Evolutionary conservation across 805 yeast species (phyloP).

Genomic region (Metschnikowia drakensbergensis): DNA sequence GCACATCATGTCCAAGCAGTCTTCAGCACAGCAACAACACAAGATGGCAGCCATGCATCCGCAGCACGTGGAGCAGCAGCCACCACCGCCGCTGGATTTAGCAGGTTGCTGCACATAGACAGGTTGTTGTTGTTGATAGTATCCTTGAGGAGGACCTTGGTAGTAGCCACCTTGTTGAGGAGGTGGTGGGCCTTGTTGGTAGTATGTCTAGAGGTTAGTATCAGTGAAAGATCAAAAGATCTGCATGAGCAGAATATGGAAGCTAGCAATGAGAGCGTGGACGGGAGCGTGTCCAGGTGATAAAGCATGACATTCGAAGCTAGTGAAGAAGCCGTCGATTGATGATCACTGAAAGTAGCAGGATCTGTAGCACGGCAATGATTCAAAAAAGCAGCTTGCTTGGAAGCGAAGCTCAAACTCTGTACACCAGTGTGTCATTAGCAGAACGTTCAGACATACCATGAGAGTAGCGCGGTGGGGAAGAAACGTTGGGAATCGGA

Average conservation of each 20-base stretch:
- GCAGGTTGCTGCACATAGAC: conserved; percentile 30
- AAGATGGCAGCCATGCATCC: conserved; percentile 21
- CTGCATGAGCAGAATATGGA: background rate
- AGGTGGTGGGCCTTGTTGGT: conserved; percentile 14
- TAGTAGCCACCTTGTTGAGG: conserved; percentile 13
- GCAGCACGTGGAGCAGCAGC: conserved; percentile 23
- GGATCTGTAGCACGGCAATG: no score
- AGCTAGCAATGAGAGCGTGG: background rate
- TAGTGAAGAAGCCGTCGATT: no score
- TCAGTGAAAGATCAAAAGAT: no score
- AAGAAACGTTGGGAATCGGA: background rate
- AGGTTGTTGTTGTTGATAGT: conserved; percentile 34
- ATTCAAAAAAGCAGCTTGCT: no score
- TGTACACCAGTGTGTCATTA: no score
- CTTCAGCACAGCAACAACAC: conserved; percentile 23
- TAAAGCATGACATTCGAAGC: no score
- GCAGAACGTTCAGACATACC: background rate
- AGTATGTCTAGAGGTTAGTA: conserved; percentile 13
- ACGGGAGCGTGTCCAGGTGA: no score
- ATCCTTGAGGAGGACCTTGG: conserved; percentile 25
- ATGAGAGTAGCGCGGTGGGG: background rate
- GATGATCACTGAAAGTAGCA: no score
- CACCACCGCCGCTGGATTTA: conserved; percentile 18
- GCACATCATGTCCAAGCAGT: conserved; percentile 16
- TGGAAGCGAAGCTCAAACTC: no score